phyloP scores from a whole-genome alignment of 441 rosid genomes.

The Arabidopsis hybrid region DNA sequence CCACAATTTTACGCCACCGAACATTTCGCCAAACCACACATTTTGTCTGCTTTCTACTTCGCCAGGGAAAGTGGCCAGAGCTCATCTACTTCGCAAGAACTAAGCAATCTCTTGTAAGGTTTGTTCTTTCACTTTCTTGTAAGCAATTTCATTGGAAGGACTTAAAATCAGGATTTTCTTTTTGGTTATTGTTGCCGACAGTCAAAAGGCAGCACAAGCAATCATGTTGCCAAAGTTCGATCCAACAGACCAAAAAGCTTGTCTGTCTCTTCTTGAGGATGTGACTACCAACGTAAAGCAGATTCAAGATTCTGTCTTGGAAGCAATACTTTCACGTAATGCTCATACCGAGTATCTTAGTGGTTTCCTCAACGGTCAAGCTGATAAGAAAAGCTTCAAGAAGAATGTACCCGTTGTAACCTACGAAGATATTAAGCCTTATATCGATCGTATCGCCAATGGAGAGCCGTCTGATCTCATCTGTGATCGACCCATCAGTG shows the following conservation, averaged over 20 bases:
- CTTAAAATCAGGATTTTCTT: background rate
- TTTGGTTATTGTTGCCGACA: background rate
- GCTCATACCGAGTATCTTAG: slow-evolving; percentile 61
- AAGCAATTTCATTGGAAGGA: background rate
- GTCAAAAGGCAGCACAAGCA: background rate
- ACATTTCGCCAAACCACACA: slow-evolving; percentile 11
- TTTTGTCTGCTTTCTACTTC: slow-evolving; percentile 4
- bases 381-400: slow-evolving; percentile 58
- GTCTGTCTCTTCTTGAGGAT: slow-evolving; percentile 61
- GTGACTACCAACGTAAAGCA: slow-evolving; percentile 59
- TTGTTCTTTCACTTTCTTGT: background rate
- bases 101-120: background rate
- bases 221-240: slow-evolving; percentile 39
- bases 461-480: slow-evolving; percentile 61
- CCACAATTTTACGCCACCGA: no score
- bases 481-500: slow-evolving; percentile 57
- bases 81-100: slow-evolving; percentile 6
- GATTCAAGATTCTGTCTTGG: slow-evolving; percentile 56
- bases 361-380: slow-evolving; percentile 48
- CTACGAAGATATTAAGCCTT: slow-evolving; percentile 64
- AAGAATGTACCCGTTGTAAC: slow-evolving; percentile 62
- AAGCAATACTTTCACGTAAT: slow-evolving; percentile 55
- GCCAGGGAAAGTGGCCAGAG: background rate
- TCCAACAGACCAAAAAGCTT: slow-evolving; percentile 49
- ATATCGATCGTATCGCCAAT: slow-evolving; percentile 65